A percentile compares a stretch with the other conserved stretches of the same genome.
Evolutionary conservation across 441 rosid species (phyloP).

Genomic region (Corymbia calophylla): DNA sequence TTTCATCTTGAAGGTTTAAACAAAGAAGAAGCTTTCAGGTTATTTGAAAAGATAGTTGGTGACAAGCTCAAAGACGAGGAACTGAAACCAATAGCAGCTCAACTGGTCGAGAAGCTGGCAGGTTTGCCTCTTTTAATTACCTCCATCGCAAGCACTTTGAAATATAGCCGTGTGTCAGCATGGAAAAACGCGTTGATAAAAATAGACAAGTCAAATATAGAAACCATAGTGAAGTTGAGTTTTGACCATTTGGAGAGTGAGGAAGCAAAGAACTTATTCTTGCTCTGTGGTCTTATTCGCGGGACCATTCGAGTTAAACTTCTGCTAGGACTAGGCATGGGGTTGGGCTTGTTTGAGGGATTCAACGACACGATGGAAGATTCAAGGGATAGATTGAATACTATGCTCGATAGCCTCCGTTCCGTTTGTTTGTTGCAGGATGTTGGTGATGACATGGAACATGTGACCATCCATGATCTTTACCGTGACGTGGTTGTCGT

Average conservation of each 20-base stretch:
- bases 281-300: neutral
- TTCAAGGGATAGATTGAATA: neutral
- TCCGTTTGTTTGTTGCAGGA: neutral
- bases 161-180: rapidly evolving
- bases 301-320: neutral
- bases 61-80: neutral
- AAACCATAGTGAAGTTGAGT: neutral
- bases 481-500: neutral
- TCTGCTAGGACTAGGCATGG: neutral
- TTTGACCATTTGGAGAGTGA: neutral
- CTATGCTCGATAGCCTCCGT: neutral
- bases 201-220: rapidly evolving
- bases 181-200: neutral
- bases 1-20: neutral
- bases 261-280: rapidly evolving
- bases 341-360: neutral
- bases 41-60: neutral
- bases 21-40: rapidly evolving
- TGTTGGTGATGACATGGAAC: neutral
- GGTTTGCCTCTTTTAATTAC: neutral
- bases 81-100: neutral
- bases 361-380: rapidly evolving
- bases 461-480: neutral
- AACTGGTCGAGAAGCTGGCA: neutral
- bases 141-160: neutral